Base-by-base conservation (phyloP, 2,329 filamentous ascomycete genomes). In the Westerdykella aurantiaca region DNA sequence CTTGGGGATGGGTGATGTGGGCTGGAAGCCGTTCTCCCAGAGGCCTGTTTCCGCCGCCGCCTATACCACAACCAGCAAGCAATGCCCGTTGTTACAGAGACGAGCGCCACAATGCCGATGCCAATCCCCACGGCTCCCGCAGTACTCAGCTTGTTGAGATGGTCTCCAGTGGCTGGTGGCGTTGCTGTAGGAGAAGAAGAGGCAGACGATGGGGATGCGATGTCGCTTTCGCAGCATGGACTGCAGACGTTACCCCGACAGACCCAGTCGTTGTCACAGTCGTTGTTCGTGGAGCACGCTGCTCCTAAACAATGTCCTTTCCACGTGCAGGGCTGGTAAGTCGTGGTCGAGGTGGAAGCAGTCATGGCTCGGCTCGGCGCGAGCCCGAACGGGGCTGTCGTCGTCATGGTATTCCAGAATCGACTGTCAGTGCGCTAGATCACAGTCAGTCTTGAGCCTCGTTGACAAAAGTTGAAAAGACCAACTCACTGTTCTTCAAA, bases 91-190 rank as follows among this genome's bases (percentile, higher is more conserved):
- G 60, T 44, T 18, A 62, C 31, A 18, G 55, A 31, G 2, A 64
- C 34, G 11, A 56, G 34, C 5, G 23, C 50, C 1, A 53, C 52
- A 13, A 57, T 53, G 13, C 57, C 61, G 10, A 61, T 51, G 2
- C 56, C 60, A 12, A 66, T 52, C 2, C 56, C 61, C 38, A 59
- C 52, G 6, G 58, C 56, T 17, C 51, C 45, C 9, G 41, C 51
- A 5, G 53, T 56, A 29, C 43, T 54, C 11, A 65, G 40, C 6
- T 42, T 37, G 4, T 43, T 40, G 38, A 31, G 31, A 37, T 39
- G 16, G 37, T 38, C 7, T 22, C 37, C 13, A 33, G 17, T 18
- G 38, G 37, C 23, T 31, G 29, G 42, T 31, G 6, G 37, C 10
- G n/a, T 29, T 23, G 25, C 41, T 29, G 25, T 35, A 43, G 12